Evolutionary conservation across 2,329 filamentous ascomycete genomes (phyloP), one percentile per base, ranked within the genome.

Genomic region (Diplocarpon mali): DNA sequence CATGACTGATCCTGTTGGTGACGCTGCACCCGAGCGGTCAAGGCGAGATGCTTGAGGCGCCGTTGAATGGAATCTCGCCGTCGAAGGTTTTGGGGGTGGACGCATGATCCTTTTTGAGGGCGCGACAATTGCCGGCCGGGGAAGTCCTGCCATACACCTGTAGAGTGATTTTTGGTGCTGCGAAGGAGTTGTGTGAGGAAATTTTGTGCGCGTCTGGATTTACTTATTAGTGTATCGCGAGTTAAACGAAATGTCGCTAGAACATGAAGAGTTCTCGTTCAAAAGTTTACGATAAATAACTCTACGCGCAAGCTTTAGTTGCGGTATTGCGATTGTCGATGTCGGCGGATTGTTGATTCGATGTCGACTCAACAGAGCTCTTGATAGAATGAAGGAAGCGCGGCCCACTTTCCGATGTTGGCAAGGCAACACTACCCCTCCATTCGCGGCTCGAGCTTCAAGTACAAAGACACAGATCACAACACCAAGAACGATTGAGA

Each of bases 1-100:
- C 42, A 74, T 71, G 16, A 85, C 61, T 7, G 84, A 85, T 37
- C 78, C 77, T 48, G 83, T 76, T 5, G 87, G 85, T 5, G 89
- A 90, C 43, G 50, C 50, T 42, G 59, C 57, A 34, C 59, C 54
- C 31, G 54, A 56, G 42, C 57, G 52, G 32, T 57, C 53, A 8
- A 51, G 46, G 27, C 52, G 50, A 31, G 52, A 55, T 44, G 52
- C 55, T 42, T 44, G 39, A 35, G 53, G 47, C 16, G 44, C 48
- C 17, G 46, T 48, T 36, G 72, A 71, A 42, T 70, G 69, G 31
- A 76, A 69, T 53, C 72, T 69, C 14, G 65, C 62, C 31, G 53
- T 59, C 17, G 76, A 72, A 30, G 71, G 73, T 51, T 73, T 68
- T 62, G 76, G 74, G 35, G 71, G 65, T 54, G 69, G 71, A 43